phyloP scores from a whole-genome alignment of 2,329 filamentous ascomycete genomes.

The Aspergillus tanneri region DNA sequence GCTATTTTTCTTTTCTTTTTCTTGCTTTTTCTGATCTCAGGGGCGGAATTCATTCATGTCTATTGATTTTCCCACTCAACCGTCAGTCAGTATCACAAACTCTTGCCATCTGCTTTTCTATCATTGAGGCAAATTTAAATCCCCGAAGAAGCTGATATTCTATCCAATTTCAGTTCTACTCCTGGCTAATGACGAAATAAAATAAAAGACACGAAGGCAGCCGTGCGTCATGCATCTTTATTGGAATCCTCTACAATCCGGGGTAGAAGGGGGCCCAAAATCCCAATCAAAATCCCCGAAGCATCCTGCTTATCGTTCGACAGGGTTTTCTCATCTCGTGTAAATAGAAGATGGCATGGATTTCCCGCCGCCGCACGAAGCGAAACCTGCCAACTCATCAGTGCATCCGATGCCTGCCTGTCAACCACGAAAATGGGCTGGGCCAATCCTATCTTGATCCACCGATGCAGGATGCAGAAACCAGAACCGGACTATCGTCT shows the following conservation, averaged over 20 bases:
- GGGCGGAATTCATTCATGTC: not conserved
- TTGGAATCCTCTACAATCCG: slow-evolving; percentile 15
- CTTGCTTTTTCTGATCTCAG: not conserved
- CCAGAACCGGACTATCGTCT: slow-evolving; percentile 7
- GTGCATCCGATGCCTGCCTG: slow-evolving; percentile 59
- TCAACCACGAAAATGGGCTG: slow-evolving; percentile 24
- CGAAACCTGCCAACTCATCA: slow-evolving; percentile 69
- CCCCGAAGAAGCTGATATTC: not conserved
- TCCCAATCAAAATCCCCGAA: slow-evolving; percentile 13
- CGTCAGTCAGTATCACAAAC: not conserved
- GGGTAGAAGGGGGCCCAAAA: slow-evolving; percentile 4
- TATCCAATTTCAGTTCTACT: too few species aligned
- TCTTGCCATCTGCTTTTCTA: not conserved
- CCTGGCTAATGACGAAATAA: not conserved
- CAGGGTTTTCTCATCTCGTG: slow-evolving; percentile 19
- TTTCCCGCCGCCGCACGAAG: slow-evolving; percentile 43
- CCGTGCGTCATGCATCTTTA: slow-evolving; percentile 17
- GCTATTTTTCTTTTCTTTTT: not conserved
- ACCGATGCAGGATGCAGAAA: slow-evolving; percentile 8
- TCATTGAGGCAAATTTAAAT: not conserved
- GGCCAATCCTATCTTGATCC: slow-evolving; percentile 19
- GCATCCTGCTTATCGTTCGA: slow-evolving; percentile 14
- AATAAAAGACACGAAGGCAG: slow-evolving; percentile 7
- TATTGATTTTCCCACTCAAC: not conserved
- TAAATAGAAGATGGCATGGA: slow-evolving; percentile 45